A percentile compares a stretch with the other conserved stretches of the same genome.
Conservation (phyloP, 176 grass and related monocot species). For the Cenchrus purpureus region DNA sequence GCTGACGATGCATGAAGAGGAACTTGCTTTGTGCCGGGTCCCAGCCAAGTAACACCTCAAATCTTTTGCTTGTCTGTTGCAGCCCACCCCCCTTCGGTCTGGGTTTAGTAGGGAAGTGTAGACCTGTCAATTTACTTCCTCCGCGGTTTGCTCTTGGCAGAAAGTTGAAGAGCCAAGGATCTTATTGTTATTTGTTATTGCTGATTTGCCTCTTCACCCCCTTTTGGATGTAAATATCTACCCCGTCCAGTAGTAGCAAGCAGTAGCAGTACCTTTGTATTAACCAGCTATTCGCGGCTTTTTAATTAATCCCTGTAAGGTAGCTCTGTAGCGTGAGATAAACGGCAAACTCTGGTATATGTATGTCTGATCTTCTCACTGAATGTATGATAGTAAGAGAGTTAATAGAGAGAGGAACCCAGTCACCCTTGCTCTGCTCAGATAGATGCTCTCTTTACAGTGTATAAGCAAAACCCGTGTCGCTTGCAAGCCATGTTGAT, state of each 20-base stretch:
- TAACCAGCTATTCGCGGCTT: conserved; percentile 51
- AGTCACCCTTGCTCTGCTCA: background rate
- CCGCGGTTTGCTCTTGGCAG: conserved; percentile 36
- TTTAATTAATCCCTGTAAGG: conserved; percentile 36
- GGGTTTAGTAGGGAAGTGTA: conserved; percentile 49
- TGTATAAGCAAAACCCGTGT: background rate
- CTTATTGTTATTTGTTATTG: conserved; percentile 7
- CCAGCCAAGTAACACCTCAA: conserved; percentile 47
- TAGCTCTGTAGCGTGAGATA: conserved; percentile 39
- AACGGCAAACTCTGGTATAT: conserved; percentile 41
- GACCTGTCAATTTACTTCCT: conserved; percentile 25
- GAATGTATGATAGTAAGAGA: conserved; percentile 41
- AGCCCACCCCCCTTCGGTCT: background rate
- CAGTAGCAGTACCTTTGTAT: conserved; percentile 39
- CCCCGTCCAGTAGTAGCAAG: conserved; percentile 18
- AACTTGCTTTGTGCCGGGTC: background rate
- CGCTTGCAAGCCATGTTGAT: too few species aligned
- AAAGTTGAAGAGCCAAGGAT: conserved; percentile 47
- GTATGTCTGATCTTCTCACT: conserved; percentile 47
- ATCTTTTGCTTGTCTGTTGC: conserved; percentile 27
- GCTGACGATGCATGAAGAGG: conserved; percentile 35
- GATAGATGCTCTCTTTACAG: background rate
- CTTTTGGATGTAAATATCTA: conserved; percentile 62
- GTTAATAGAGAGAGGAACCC: conserved; percentile 36
- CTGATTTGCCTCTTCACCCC: background rate